phyloP scores from a whole-genome alignment of 2,329 filamentous ascomycete species.

The Coleophoma eucalyptorum region DNA sequence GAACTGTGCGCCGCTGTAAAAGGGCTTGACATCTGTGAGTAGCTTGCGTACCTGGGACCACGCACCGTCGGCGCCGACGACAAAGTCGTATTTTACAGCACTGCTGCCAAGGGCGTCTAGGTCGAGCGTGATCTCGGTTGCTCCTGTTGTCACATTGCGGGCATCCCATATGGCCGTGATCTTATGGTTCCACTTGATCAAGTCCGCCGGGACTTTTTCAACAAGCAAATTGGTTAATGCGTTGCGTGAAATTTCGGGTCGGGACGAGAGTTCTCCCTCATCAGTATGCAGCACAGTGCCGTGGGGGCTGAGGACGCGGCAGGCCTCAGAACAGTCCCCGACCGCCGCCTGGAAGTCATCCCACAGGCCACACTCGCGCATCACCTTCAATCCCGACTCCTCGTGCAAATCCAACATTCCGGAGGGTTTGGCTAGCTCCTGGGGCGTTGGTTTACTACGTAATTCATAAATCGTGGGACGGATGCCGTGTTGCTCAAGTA shows the following conservation, averaged over 20 bases:
- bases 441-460: conserved; percentile 22
- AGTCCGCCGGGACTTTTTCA: conserved; percentile 9
- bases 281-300: conserved; percentile 21
- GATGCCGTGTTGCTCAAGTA: conserved; percentile 37
- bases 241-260: conserved; percentile 23
- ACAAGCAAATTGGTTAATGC: conserved; percentile 20
- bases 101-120: conserved; percentile 1
- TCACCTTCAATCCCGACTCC: conserved; percentile 37
- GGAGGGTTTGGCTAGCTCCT: conserved; percentile 23
- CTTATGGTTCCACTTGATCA: conserved; percentile 17
- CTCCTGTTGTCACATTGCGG: background rate
- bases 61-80: conserved; percentile 32
- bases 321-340: conserved; percentile 36
- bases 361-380: conserved; percentile 39
- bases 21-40: conserved; percentile 25
- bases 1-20: conserved; percentile 32
- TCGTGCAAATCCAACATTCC: conserved; percentile 48
- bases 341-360: conserved; percentile 38
- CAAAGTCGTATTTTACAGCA: conserved; percentile 29
- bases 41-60: conserved; percentile 32
- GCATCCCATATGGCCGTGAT: background rate
- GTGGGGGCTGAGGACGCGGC: conserved; percentile 29
- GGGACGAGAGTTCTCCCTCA: conserved; percentile 11
- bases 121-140: conserved; percentile 6
- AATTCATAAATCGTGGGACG: conserved; percentile 32